A percentile compares a stretch with the other conserved stretches of the same genome.
phyloP scores from a whole-genome alignment of 306 rosid genomes.

The Dalbergia cochinchinensis region DNA sequence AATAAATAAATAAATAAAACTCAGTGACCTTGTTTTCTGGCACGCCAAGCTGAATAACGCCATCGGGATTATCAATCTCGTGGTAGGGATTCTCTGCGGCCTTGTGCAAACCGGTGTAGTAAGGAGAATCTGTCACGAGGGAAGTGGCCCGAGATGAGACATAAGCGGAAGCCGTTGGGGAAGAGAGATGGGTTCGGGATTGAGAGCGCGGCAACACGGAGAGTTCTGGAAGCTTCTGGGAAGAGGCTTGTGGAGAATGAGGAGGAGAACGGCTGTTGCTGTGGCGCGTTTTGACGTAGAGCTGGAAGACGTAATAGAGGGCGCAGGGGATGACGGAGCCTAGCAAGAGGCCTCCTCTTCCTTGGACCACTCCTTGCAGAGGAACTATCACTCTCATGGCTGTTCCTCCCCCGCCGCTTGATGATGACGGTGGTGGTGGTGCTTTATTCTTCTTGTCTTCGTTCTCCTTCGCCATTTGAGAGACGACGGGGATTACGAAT shows the following conservation, averaged over 20 bases:
- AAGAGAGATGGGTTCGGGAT: slow-evolving; percentile 64
- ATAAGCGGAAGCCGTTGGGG: slow-evolving; percentile 59
- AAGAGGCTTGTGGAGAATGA: slow-evolving; percentile 36
- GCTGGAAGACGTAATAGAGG: slow-evolving; percentile 82
- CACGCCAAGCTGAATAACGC: slow-evolving; percentile 77
- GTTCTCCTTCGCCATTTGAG: background rate
- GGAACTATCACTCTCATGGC: slow-evolving; percentile 92
- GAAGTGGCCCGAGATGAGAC: slow-evolving; percentile 68
- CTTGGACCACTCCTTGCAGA: slow-evolving; percentile 89
- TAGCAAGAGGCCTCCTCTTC: slow-evolving; percentile 83
- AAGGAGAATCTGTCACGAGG: slow-evolving; percentile 55
- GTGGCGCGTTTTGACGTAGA: slow-evolving; percentile 66
- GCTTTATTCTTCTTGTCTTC: background rate
- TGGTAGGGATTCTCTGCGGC: slow-evolving; percentile 72
- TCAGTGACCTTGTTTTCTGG: slow-evolving; percentile 69
- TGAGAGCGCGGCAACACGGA: slow-evolving; percentile 58
- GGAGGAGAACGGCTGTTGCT: slow-evolving; percentile 24
- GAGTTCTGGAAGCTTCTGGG: slow-evolving; percentile 42
- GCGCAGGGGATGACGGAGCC: slow-evolving; percentile 97
- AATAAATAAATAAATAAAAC: slow-evolving; percentile 17
- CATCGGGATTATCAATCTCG: slow-evolving; percentile 64
- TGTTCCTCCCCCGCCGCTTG: background rate
- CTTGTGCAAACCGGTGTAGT: slow-evolving; percentile 58
- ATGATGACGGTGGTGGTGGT: background rate
- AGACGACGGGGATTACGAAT: background rate